phyloP scores from a whole-genome alignment of 2,329 filamentous ascomycete genomes.

The Beauveria brongniartii region DNA sequence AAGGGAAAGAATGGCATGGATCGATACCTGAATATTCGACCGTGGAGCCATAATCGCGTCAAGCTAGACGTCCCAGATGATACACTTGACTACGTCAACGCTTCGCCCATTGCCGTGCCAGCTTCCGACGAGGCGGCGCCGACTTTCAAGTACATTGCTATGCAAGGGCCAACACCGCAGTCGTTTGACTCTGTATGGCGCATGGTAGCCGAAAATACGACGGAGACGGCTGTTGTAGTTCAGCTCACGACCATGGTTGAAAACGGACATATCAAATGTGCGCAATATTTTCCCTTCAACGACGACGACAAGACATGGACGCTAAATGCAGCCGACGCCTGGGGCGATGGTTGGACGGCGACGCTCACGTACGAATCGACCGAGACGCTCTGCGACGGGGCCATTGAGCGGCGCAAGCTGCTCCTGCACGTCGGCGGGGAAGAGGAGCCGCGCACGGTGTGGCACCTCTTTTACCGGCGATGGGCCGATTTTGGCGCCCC shows the following conservation, averaged over 20 bases:
- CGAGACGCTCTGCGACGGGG: slow-evolving; percentile 45
- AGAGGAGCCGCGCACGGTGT: slow-evolving; percentile 52
- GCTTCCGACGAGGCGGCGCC: slow-evolving; percentile 30
- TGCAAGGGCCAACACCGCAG: slow-evolving; percentile 76
- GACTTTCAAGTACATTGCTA: slow-evolving; percentile 70
- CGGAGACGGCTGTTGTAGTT: slow-evolving; percentile 71
- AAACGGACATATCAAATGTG: slow-evolving; percentile 71
- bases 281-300: slow-evolving; percentile 70
- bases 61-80: slow-evolving; percentile 69
- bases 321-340: slow-evolving; percentile 57
- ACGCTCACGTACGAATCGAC: slow-evolving; percentile 59
- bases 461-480: slow-evolving; percentile 76
- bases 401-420: slow-evolving; percentile 69
- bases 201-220: slow-evolving; percentile 78
- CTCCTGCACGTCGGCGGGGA: slow-evolving; percentile 43
- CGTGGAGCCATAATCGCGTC: slow-evolving; percentile 80
- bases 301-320: slow-evolving; percentile 43
- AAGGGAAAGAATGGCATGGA: slow-evolving; percentile 46
- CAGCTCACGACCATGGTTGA: slow-evolving; percentile 93
- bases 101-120: slow-evolving; percentile 58
- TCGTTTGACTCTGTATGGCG: slow-evolving; percentile 84
- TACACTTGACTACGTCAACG: slow-evolving; percentile 73
- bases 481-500: slow-evolving; percentile 93
- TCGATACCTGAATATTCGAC: slow-evolving; percentile 83
- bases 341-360: slow-evolving; percentile 59